A percentile compares a stretch with the other conserved stretches of the same genome.
Evolutionary conservation across 2,329 filamentous ascomycete genomes (phyloP).

Genomic region (Monosporascus sp.): DNA sequence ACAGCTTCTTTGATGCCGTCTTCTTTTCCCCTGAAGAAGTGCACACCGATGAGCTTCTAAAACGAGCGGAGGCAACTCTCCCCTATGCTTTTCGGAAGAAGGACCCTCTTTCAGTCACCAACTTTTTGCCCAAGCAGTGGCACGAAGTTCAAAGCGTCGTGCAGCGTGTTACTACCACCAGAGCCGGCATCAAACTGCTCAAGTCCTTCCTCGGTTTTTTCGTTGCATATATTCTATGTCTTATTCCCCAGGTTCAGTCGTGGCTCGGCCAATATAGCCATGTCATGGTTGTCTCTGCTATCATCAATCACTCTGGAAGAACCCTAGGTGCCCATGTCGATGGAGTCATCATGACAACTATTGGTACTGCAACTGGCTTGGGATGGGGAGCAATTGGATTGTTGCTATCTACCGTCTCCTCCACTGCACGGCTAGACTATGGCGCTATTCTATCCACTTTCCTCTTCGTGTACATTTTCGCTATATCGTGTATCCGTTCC

Average conservation of each 20-base stretch:
- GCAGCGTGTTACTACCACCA: slow-evolving; percentile 39
- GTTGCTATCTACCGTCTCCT: slow-evolving; percentile 47
- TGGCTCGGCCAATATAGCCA: slow-evolving; percentile 52
- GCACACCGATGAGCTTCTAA: slow-evolving; percentile 34
- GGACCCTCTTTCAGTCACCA: slow-evolving; percentile 40
- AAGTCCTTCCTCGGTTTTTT: slow-evolving; percentile 55
- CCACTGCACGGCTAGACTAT: slow-evolving; percentile 40
- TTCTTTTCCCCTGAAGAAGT: slow-evolving; percentile 40
- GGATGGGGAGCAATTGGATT: slow-evolving; percentile 52
- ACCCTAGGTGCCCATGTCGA: slow-evolving; percentile 54
- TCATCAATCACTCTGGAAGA: slow-evolving; percentile 53
- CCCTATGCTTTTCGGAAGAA: slow-evolving; percentile 42
- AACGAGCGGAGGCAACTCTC: slow-evolving; percentile 38
- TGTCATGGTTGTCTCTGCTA: slow-evolving; percentile 51
- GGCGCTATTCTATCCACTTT: slow-evolving; percentile 53
- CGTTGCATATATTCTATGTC: slow-evolving; percentile 50
- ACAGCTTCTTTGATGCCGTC: slow-evolving; percentile 44
- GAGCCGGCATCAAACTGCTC: slow-evolving; percentile 45
- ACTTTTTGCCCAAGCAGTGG: slow-evolving; percentile 44
- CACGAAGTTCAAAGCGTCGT: slow-evolving; percentile 38
- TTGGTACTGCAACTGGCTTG: slow-evolving; percentile 49
- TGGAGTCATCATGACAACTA: slow-evolving; percentile 46
- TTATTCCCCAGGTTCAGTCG: slow-evolving; percentile 41
- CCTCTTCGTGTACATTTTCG: slow-evolving; percentile 47
- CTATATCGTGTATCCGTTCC: slow-evolving; percentile 48